Base-by-base conservation (phyloP, 2,329 filamentous ascomycete species). In the Nemania abortiva region DNA sequence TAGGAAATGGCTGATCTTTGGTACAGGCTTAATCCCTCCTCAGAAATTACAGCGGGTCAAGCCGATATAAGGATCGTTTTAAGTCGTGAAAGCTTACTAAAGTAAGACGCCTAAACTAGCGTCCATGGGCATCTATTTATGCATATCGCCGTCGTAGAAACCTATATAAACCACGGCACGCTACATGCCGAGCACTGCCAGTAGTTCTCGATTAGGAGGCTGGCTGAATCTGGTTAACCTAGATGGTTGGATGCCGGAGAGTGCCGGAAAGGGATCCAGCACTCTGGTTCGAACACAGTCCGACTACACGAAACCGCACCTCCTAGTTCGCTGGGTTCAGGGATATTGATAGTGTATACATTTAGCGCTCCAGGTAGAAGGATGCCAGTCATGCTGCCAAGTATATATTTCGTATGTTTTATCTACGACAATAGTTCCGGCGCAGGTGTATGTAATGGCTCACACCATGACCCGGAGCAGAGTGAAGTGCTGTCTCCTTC, bases 21-120 rank as follows among this genome's bases (percentile, higher is more conserved):
- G 42, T 42, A n/a, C 61, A 27, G 31, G 29, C 15, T 45, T 13
- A 34, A 56, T 61, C 50, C 50, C 63, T 20, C 37, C 50, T 22
- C 6, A 42, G 45, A 27, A n/a, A 45, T 31, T 22, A 58, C 20
- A 37, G 58, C 58, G 59, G 65, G 59, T 50, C 45, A 22, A 13
- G 6, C 27, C 7, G 18, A 7, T 37, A 50, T 20, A 5, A 34
- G 50, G 52, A 57, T 52, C 58, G n/a, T 18, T 24, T 20, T 15
- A 50, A 11, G 55, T 13, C 47, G 15, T 24, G 18, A 52, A 66
- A 45, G 64, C 64, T 66, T 66, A 66, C 64, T 66, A 66, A 62
- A 61, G n/a, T 31, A 52, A 39, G 18, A 9, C 22, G 2, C 50
- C 42, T 1, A 27, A 7, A 27, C n/a, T 15, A 49, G 42, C 10